A percentile compares a stretch with the other conserved stretches of the same genome.
Evolutionary conservation across 345 rosid species (phyloP).

Genomic region (Eutrema yunnanense): DNA sequence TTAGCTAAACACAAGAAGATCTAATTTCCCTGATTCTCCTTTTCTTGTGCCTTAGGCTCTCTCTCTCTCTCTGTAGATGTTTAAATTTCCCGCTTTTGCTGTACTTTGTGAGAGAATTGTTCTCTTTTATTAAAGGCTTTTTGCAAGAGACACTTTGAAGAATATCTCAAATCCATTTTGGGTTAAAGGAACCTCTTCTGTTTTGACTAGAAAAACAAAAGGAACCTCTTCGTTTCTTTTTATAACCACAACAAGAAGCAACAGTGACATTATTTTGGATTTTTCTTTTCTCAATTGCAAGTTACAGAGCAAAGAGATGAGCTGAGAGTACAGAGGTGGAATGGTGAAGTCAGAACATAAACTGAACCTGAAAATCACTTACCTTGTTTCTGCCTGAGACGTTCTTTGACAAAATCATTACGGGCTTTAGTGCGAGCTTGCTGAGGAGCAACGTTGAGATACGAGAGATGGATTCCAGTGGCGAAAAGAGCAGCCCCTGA

Average conservation of each 20-base stretch:
- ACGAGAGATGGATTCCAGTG: conserved; percentile 44
- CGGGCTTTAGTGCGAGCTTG: conserved; percentile 84
- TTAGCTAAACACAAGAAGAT: conserved; percentile 38
- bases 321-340: neutral
- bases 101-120: neutral
- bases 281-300: neutral
- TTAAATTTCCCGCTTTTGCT: neutral
- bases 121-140: neutral
- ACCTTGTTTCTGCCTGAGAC: conserved; percentile 54
- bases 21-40: conserved; percentile 16
- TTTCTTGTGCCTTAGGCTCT: conserved; percentile 1
- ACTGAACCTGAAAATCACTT: conserved; percentile 6
- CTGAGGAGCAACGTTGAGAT: conserved; percentile 57
- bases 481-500: conserved; percentile 51
- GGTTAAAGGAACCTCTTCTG: too few relatives aligned
- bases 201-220: too few relatives aligned
- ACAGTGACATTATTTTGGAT: neutral
- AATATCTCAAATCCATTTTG: too few relatives aligned
- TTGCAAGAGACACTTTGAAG: neutral
- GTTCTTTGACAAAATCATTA: conserved; percentile 54
- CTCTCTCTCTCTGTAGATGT: conserved; percentile 20
- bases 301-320: neutral
- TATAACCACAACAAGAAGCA: too few relatives aligned
- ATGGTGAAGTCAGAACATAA: neutral
- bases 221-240: too few relatives aligned